Conservation (phyloP, 768 basidiomycete species). For the Boletus coccyginus region DNA sequence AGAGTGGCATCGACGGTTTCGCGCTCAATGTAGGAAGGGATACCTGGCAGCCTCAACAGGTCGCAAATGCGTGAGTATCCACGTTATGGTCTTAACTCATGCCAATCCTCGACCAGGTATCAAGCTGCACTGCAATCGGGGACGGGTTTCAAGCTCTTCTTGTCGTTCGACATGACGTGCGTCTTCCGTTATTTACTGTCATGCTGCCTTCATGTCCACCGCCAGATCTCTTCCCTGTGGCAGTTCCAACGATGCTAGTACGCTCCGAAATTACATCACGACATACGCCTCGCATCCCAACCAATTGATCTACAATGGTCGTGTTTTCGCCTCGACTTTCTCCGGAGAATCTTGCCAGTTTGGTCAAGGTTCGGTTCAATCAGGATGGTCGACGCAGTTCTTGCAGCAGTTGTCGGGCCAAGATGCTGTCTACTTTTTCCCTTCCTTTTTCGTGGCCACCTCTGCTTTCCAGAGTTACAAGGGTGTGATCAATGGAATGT, state of each 20-base stretch:
- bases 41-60: conserved; percentile 57
- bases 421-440: conserved; percentile 57
- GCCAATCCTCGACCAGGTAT: conserved; percentile 40
- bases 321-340: conserved; percentile 67
- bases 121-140: conserved; percentile 51
- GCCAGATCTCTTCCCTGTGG: conserved; percentile 54
- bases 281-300: conserved; percentile 55
- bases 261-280: conserved; percentile 52
- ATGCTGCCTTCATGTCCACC: not conserved
- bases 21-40: conserved; percentile 70
- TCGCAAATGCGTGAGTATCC: conserved; percentile 57
- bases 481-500: conserved; percentile 54
- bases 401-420: conserved; percentile 44
- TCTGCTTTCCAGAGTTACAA: conserved; percentile 43
- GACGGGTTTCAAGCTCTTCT: conserved; percentile 65
- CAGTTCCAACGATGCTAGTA: conserved; percentile 44
- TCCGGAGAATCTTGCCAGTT: conserved; percentile 68
- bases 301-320: conserved; percentile 47
- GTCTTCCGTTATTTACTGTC: conserved; percentile 18
- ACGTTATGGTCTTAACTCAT: conserved; percentile 4
- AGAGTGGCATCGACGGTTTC: conserved; percentile 64
- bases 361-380: conserved; percentile 47
- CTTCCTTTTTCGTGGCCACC: conserved; percentile 66
- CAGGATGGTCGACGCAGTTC: conserved; percentile 61
- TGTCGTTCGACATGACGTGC: conserved; percentile 79